Percentiles rank a stretch among this genome's conserved stretches.
These are phyloP conservation scores for Alternaria sp. DNA, from an alignment of 2,329 filamentous ascomycete species.

Conservation along the genomic window DNA sequence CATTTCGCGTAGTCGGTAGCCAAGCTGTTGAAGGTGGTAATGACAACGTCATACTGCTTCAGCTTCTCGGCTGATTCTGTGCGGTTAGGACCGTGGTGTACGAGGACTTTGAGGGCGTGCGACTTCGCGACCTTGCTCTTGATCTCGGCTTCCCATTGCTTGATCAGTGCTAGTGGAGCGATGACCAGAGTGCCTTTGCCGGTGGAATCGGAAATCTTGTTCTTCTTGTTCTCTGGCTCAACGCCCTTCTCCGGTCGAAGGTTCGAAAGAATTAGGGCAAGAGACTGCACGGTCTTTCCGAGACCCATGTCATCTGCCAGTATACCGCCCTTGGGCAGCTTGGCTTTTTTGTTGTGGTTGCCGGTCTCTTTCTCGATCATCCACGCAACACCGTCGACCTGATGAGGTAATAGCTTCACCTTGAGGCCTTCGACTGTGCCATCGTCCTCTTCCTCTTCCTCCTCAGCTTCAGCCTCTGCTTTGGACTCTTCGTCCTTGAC, in stretches of 20 bases:
- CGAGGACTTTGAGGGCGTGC: constrained; percentile 78
- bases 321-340: constrained; percentile 89
- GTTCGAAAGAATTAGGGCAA: constrained; percentile 86
- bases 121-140: constrained; percentile 76
- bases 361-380: constrained; percentile 94
- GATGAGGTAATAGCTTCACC: constrained; percentile 89
- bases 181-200: constrained; percentile 88
- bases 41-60: constrained; percentile 88
- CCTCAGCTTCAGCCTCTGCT: constrained; percentile 50
- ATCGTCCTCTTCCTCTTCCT: constrained; percentile 62
- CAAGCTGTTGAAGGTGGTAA: constrained; percentile 95
- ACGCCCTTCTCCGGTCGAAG: constrained; percentile 67
- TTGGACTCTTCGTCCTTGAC: constrained; percentile 61
- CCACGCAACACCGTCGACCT: constrained; percentile 93
- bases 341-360: constrained; percentile 77
- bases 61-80: constrained; percentile 81
- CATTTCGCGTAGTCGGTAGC: constrained; percentile 86
- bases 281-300: constrained; percentile 94
- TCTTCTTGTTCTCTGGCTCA: constrained; percentile 60
- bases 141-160: constrained; percentile 96
- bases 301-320: constrained; percentile 97
- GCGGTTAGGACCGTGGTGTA: constrained; percentile 88
- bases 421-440: constrained; percentile 79
- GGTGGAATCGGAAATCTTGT: constrained; percentile 72
- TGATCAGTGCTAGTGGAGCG: constrained; percentile 90